Evolutionary conservation across 2,329 filamentous ascomycete species (phyloP), one percentile per base, ranked within the genome.

Genomic region (Pseudonectria foliicola): DNA sequence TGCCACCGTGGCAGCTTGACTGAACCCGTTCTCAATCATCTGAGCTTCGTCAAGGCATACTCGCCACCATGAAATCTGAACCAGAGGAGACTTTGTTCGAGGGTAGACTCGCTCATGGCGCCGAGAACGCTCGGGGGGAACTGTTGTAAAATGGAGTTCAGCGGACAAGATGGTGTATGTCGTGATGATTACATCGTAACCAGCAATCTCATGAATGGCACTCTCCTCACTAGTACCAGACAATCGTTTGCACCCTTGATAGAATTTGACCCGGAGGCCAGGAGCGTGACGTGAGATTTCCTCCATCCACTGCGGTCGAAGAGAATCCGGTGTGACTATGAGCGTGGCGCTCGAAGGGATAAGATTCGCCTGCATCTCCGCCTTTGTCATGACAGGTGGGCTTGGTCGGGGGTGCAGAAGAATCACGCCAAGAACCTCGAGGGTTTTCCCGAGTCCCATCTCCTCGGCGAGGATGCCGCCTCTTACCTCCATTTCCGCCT

Each of bases 1-100:
- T 25, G 88, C 88, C 11, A 95, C 79, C 30, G 72, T 76, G 1
- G 92, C 89, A 18, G 90, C 85, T 47, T 86, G 81, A 49, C 79
- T 89, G 4, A 93, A 80, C 24, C 88, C 87, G 45, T 77, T 90
- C 55, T 96, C 90, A 27, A 96, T 80, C 83, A 95, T 94, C 53
- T 98, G 92, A 1, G 90, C 80, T 65, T 81, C 88, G 39, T 84
- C 80, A 2, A 84, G 68, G 35, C 78, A 80, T 2, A 94, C 76
- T 27, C 90, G 74, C 87, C 88, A 95, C 88, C 87, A 96, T 2
- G 72, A 77, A 13, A 95, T 76, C 46, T 84, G 75, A 8, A 89
- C 78, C 6, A 96, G 67, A 0, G 89, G 89, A 4, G 86, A 92
- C 33, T 71, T 80, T 3, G 73, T 70, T 18, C 80, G 71, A 40